These are phyloP conservation scores for Pulveroboletus frians DNA, from an alignment of 768 basidiomycete genomes.

Conservation along the genomic window DNA sequence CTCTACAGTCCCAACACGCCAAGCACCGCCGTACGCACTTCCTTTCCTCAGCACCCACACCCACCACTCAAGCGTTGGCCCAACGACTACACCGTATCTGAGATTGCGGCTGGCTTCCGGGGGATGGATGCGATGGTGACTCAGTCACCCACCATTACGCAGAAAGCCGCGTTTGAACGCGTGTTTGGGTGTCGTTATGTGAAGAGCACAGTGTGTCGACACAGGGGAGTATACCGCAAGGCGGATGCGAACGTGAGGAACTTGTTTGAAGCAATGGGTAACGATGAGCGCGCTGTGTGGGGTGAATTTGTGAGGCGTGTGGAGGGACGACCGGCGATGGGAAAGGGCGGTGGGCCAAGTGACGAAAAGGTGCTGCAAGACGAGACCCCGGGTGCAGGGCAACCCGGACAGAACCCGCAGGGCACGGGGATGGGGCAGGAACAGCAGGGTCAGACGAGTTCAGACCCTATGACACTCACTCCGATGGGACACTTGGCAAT, in stretches of 20 bases:
- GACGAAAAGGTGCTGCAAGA: constrained; percentile 22
- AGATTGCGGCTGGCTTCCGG: constrained; percentile 57
- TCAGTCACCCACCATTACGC: constrained; percentile 44
- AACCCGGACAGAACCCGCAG: constrained; percentile 3
- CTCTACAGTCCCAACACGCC: constrained; percentile 23
- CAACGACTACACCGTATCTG: constrained; percentile 67
- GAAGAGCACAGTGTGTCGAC: constrained; percentile 69
- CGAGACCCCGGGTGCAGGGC: constrained; percentile 9
- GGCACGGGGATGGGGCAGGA: constrained; percentile 9
- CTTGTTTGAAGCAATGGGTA: constrained; percentile 51
- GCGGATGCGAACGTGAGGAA: constrained; percentile 44
- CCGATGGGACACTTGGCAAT: constrained; percentile 18
- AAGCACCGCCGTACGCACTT: constrained; percentile 18
- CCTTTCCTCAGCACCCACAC: constrained; percentile 51
- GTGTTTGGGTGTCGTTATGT: constrained; percentile 69
- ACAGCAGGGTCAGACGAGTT: constrained; percentile 13
- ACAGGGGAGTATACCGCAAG: constrained; percentile 62
- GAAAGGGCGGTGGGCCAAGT: constrained; percentile 23
- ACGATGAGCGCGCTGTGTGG: constrained; percentile 56
- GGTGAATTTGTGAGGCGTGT: constrained; percentile 62
- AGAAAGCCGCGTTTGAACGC: constrained; percentile 63
- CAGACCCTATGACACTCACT: constrained; percentile 14
- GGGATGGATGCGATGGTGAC: constrained; percentile 39
- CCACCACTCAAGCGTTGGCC: constrained; percentile 72
- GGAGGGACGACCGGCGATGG: constrained; percentile 43